These are phyloP conservation scores for Naganishia cerealis DNA, from an alignment of 1,284 basidiomycete species.

Conservation along the genomic window DNA sequence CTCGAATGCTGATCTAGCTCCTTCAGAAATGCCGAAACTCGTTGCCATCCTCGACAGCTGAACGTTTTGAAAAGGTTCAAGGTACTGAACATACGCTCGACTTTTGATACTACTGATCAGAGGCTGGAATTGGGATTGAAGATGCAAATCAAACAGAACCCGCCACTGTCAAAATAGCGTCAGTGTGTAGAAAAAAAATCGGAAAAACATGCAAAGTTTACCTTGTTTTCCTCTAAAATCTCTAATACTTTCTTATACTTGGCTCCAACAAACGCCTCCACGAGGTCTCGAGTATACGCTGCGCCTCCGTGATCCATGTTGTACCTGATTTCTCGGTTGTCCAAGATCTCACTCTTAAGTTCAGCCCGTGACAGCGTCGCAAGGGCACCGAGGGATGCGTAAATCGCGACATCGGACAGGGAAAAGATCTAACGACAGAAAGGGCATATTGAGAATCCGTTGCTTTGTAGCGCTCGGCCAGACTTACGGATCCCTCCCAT, in stretches of 20 bases:
- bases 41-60: conserved; percentile 27
- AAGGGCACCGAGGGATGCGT: conserved; percentile 27
- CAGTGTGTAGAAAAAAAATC: background rate
- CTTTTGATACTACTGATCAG: conserved; percentile 19
- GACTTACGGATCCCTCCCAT: conserved; percentile 32
- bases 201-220: background rate
- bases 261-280: conserved; percentile 30
- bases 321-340: conserved; percentile 23
- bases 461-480: background rate
- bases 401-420: conserved; percentile 30
- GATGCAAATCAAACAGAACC: conserved; percentile 21
- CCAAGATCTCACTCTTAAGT: conserved; percentile 28
- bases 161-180: conserved; percentile 22
- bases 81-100: conserved; percentile 33
- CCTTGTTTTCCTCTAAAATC: conserved; percentile 26
- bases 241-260: conserved; percentile 26
- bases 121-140: conserved; percentile 16
- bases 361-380: conserved; percentile 24
- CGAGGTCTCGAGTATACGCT: conserved; percentile 19
- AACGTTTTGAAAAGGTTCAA: conserved; percentile 31
- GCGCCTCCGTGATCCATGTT: conserved; percentile 30
- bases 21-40: conserved; percentile 26
- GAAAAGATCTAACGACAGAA: conserved; percentile 24
- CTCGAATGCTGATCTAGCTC: background rate
- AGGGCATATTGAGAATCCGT: no score